Evolutionary conservation across 1,139 yeast genomes (phyloP).

Genomic region (Candida smagusa): DNA sequence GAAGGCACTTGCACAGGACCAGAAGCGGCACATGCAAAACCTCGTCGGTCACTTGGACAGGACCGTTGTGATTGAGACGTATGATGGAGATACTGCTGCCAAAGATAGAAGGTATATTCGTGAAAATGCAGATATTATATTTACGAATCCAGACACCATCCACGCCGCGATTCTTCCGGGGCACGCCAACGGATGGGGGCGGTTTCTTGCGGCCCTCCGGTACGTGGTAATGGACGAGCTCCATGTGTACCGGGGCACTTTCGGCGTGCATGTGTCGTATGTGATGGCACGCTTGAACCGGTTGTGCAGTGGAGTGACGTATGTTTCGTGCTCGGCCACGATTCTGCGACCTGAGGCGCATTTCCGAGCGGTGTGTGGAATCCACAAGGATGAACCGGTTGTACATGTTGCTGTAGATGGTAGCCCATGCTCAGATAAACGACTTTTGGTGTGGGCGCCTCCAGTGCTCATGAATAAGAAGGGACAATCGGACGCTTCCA

Average conservation of each 20-base stretch:
- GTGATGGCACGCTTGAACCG: slow-evolving; percentile 76
- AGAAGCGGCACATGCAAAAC: slow-evolving; percentile 68
- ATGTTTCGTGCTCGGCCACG: slow-evolving; percentile 93
- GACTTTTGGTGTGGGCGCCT: slow-evolving; percentile 80
- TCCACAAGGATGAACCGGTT: slow-evolving; percentile 40
- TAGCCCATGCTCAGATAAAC: slow-evolving; percentile 78
- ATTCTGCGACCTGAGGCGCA: slow-evolving; percentile 68
- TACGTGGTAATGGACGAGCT: slow-evolving; percentile 86
- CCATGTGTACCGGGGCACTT: slow-evolving; percentile 84
- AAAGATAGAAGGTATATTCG: slow-evolving; percentile 52
- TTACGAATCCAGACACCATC: slow-evolving; percentile 92
- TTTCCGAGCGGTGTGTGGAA: slow-evolving; percentile 71
- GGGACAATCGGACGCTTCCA: slow-evolving; percentile 29
- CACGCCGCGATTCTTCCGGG: slow-evolving; percentile 83
- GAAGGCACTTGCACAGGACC: slow-evolving; percentile 96
- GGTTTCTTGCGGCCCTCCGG: slow-evolving; percentile 59
- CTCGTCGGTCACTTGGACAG: slow-evolving; percentile 34
- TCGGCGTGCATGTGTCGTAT: slow-evolving; percentile 88
- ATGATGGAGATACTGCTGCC: slow-evolving; percentile 87
- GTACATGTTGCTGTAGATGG: slow-evolving; percentile 72
- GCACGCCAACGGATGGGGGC: slow-evolving; percentile 58
- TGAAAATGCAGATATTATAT: slow-evolving; percentile 68
- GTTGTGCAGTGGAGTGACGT: slow-evolving; percentile 42
- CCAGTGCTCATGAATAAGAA: slow-evolving; percentile 57
- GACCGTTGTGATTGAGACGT: slow-evolving; percentile 63